Base-by-base conservation (phyloP, 257 asterid species). In the Cinchona pubescens region DNA sequence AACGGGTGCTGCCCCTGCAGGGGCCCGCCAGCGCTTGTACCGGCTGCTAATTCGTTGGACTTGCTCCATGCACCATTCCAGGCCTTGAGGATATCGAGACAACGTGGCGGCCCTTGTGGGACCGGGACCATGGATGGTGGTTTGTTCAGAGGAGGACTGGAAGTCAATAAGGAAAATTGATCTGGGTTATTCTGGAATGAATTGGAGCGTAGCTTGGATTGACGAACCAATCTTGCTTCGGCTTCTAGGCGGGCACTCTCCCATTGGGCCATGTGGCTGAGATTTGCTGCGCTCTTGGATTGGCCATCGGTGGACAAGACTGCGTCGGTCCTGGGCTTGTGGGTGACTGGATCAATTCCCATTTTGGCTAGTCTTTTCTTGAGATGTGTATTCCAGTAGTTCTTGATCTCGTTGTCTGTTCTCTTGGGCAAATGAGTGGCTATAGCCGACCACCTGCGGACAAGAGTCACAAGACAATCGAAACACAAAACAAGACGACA, bases 191-290 rank as follows among this genome's bases (percentile, higher is more conserved):
- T 78, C 8, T 63, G 82, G 51, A 84, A 75, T 32, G 84, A 46
- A 77, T 34, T 76, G 32, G 89, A 84, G 30, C 89, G 88, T 18
- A 92, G 87, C 71, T 90, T 92, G 27, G 97, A 92, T 40, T 90
- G 97, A 12, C 92, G 37, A 68, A 79, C 97, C 51, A 93, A 72
- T 69, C 98, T 71, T 18, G 97, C 93, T 83, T 93, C 98, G 12
- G 98, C 98, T 84, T 93, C 96, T 13, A 93, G 91, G 0, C 98
- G 85, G n/a, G 98, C 98, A 38, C 96, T 93, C 78, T 93, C 98
- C 98, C 98, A 93, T 78, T 93, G 98, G 34, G 98, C 98, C 96
- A 93, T 91, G 73, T 93, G 98, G 90, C 95, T 93, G 3, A 93
- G 88, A 69, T 91, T 93, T 18, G 96, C 96, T 0, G 96, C 90